Evolutionary conservation across 352 stramenopile species (phyloP), one percentile per base, ranked within the genome.

Genomic region (Pythium pyrilobum): DNA sequence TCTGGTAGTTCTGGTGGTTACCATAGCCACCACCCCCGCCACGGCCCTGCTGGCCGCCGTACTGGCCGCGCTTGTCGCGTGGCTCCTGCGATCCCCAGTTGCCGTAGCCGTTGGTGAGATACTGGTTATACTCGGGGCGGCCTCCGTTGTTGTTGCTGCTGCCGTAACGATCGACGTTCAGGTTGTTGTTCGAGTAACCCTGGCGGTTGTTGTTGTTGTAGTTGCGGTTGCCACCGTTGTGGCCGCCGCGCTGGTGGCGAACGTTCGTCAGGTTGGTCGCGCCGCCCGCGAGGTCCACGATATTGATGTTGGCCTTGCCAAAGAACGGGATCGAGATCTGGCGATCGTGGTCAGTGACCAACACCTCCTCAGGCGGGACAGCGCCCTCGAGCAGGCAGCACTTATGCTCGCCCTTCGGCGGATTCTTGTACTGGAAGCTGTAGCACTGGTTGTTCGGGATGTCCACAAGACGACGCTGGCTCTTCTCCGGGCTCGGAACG

Each of bases 371-470:
- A 0, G 78, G 75, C 8, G 47, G 6, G 1, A 72, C 34, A 0
- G 82, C 80, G 20, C 71, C 74, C 0, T 85, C 73, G 27, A 93
- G 57, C 18, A 89, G 72, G 10, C 64, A 55, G 23, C 76, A 93
- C 7, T 77, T 12, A 52, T 93, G 82, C 29, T 57, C 36, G 11
- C 66, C 50, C 51, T 74, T 86, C 4, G 59, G 57, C 4, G 80
- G 82, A 29, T 83, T 66, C 21, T 67, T 63, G 64, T 86, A 93
- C 64, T 91, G 79, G 54, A 89, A 93, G 59, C 75, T 89, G 56
- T 87, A 88, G 64, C 82, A 93, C 59, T 89, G 78, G 62, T 93
- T 93, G 77, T 93, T 91, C 6, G 74, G 76, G 27, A 93, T 87
- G 49, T 93, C 82, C 38, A 76, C 59, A 32, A 93, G 61, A 25